A percentile compares a stretch with the other conserved stretches of the same genome.
Evolutionary conservation across 805 yeast genomes (phyloP).

Genomic region (Pichia nakasei): DNA sequence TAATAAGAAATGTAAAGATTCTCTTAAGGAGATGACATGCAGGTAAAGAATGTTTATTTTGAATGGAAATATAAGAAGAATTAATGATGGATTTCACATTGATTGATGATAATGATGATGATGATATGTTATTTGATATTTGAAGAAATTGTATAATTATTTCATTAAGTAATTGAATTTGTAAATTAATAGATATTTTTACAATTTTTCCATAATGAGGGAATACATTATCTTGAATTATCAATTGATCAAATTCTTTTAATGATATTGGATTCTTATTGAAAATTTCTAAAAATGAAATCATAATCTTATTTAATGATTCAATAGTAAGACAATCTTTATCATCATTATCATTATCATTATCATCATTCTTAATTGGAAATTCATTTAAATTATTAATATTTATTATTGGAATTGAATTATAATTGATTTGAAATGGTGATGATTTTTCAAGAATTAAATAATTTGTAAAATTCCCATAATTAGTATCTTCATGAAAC

Average conservation of each 20-base stretch:
- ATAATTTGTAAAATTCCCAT: conserved; percentile 4
- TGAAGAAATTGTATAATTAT: not conserved
- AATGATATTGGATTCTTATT: conserved; percentile 1
- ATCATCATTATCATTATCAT: not conserved
- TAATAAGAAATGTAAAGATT: not conserved
- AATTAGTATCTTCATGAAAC: conserved; percentile 16
- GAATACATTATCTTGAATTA: not conserved
- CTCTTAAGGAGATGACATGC: not conserved
- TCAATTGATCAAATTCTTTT: not conserved
- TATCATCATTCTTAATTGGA: no score
- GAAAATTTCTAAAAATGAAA: not conserved
- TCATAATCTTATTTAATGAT: not conserved
- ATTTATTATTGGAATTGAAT: no score
- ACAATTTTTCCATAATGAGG: not conserved
- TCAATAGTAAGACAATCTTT: not conserved
- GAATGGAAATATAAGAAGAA: no score
- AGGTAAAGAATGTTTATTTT: no score
- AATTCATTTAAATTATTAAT: not conserved
- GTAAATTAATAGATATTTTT: not conserved
- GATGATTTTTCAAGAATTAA: conserved; percentile 6
- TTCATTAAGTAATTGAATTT: not conserved
- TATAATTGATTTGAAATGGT: no score
- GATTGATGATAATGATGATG: no score
- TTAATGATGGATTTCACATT: no score
- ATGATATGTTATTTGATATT: no score